Evolutionary conservation across 2,329 filamentous ascomycete genomes (phyloP).

Genomic region (Coniochaeta sp.): DNA sequence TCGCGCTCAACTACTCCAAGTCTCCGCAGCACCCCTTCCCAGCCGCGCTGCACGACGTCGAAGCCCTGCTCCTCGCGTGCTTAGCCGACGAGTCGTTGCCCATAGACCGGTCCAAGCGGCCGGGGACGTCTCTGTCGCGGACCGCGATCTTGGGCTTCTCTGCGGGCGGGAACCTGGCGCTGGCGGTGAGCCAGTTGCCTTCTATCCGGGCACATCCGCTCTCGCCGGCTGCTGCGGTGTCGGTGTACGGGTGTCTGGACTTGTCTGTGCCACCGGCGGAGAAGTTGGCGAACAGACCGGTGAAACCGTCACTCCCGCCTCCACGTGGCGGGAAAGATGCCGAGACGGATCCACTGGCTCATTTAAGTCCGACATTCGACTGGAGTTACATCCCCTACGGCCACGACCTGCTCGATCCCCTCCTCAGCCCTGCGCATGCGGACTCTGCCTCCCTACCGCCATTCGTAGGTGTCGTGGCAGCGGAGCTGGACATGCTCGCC

Average conservation of each 20-base stretch:
- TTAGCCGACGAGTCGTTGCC: conserved; percentile 36
- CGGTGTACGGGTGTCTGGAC: conserved; percentile 38
- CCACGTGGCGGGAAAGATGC: conserved; percentile 15
- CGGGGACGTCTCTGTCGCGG: background rate
- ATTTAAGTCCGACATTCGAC: conserved; percentile 24
- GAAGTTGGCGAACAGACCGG: conserved; percentile 25
- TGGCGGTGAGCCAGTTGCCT: conserved; percentile 32
- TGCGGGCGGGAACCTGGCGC: conserved; percentile 41
- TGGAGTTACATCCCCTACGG: conserved; percentile 34
- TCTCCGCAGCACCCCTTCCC: conserved; percentile 38
- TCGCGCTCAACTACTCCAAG: conserved; percentile 43
- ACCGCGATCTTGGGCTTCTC: conserved; percentile 41
- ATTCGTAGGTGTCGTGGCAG: conserved; percentile 33
- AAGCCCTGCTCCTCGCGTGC: conserved; percentile 32
- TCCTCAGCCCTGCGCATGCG: conserved; percentile 31
- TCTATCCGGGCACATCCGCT: conserved; percentile 19
- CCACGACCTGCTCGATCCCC: conserved; percentile 25
- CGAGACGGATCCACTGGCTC: conserved; percentile 18
- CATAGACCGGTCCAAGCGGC: conserved; percentile 28
- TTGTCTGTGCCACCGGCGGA: conserved; percentile 21
- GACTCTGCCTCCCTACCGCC: conserved; percentile 27
- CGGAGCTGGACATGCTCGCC: conserved; percentile 38
- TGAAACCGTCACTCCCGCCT: conserved; percentile 22
- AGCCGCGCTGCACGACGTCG: conserved; percentile 34
- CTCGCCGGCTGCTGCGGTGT: conserved; percentile 23